Evolutionary conservation across 768 basidiomycete species (phyloP).

Genomic region (Boletus insuetus): DNA sequence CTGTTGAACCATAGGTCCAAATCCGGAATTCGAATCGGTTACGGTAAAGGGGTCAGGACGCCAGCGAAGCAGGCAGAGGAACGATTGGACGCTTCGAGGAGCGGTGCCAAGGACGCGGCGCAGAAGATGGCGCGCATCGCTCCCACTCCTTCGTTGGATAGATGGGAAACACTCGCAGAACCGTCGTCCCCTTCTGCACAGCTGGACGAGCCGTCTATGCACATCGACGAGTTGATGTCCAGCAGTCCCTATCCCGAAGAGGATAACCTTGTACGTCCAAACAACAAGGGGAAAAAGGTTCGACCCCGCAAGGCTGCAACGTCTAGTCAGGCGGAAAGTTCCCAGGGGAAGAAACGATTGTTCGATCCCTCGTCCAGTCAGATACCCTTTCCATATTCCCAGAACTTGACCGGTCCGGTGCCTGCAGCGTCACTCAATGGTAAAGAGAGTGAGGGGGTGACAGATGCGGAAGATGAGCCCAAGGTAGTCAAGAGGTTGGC

Average conservation of each 20-base stretch:
- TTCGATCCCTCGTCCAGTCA: slow-evolving; percentile 56
- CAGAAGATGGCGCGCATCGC: not conserved
- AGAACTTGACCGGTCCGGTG: slow-evolving; percentile 28
- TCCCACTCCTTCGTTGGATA: slow-evolving; percentile 10
- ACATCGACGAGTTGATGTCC: slow-evolving; percentile 34
- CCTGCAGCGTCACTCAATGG: slow-evolving; percentile 19
- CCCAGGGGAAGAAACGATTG: slow-evolving; percentile 29
- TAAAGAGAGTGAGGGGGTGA: slow-evolving; percentile 35
- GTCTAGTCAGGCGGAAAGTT: not conserved
- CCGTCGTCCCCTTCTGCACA: slow-evolving; percentile 26
- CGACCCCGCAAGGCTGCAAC: not conserved
- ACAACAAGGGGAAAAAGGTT: slow-evolving; percentile 13
- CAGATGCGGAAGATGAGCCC: slow-evolving; percentile 22
- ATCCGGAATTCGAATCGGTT: not conserved
- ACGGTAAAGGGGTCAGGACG: slow-evolving; percentile 7
- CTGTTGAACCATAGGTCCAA: slow-evolving; percentile 4
- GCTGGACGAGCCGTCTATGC: slow-evolving; percentile 25
- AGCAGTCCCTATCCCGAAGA: slow-evolving; percentile 27
- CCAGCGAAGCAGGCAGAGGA: slow-evolving; percentile 9
- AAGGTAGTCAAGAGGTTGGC: slow-evolving; percentile 19
- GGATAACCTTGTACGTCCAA: not conserved
- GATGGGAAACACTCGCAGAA: slow-evolving; percentile 33
- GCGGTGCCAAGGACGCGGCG: not conserved
- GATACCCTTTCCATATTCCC: slow-evolving; percentile 53
- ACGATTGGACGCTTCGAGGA: not conserved